Evolutionary conservation across 2,329 filamentous ascomycete genomes (phyloP).

Genomic region (Fusarium sterilihyphosum): DNA sequence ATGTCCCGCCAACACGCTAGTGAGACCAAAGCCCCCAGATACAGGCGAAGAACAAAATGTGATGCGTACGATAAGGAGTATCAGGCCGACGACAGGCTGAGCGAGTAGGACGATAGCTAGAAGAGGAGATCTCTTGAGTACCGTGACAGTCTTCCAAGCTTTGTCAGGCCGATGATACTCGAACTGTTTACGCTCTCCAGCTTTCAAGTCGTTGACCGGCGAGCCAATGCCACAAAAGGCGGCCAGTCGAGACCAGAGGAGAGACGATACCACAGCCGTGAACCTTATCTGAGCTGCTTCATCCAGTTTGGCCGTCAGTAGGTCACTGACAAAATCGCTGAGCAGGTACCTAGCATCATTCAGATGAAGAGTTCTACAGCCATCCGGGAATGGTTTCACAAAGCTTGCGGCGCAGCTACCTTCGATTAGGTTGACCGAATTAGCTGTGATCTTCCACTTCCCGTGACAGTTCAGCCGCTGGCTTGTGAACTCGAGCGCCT

Average conservation of each 20-base stretch:
- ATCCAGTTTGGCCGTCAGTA: neutral
- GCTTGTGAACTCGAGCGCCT: neutral
- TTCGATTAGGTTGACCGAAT: neutral
- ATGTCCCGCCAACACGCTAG: neutral
- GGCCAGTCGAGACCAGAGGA: neutral
- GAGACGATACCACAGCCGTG: neutral
- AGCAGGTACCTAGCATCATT: neutral
- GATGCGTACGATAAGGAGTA: neutral
- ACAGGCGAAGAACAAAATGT: neutral
- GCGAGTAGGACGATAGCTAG: neutral
- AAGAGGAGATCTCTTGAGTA: neutral
- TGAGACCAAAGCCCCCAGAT: neutral
- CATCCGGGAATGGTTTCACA: fast-evolving
- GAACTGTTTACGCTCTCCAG: neutral
- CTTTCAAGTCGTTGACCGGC: neutral
- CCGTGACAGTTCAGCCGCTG: neutral
- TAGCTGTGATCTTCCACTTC: neutral
- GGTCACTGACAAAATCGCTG: neutral
- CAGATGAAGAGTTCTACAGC: neutral
- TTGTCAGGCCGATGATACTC: neutral
- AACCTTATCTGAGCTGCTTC: neutral
- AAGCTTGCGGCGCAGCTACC: neutral
- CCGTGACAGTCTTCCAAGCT: neutral
- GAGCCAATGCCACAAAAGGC: neutral
- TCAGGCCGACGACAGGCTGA: fast-evolving